These are phyloP conservation scores for Fusarium austroafricanum DNA, from an alignment of 2,329 filamentous ascomycete genomes.

Conservation along the genomic window DNA sequence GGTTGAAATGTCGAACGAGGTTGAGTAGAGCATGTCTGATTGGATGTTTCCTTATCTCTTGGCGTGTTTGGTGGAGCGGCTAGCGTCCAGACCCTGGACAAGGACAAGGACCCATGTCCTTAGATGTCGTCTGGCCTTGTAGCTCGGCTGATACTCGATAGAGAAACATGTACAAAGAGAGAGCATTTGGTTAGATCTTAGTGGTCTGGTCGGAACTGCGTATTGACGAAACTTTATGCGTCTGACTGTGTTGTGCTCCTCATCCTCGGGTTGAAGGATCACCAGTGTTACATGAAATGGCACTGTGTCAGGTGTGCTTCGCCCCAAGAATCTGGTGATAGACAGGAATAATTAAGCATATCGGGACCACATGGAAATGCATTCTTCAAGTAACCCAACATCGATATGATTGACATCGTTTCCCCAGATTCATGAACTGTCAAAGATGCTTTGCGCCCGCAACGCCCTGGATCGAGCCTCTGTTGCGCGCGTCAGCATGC, in stretches of 20 bases:
- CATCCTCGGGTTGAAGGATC: background rate
- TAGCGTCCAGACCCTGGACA: conserved; percentile 32
- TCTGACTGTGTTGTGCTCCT: background rate
- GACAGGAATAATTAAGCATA: background rate
- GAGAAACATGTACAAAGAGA: background rate
- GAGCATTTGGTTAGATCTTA: background rate
- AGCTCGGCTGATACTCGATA: conserved; percentile 23
- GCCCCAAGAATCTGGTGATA: background rate
- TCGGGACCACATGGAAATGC: background rate
- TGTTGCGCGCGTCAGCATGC: conserved; percentile 49
- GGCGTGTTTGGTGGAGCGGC: conserved; percentile 37
- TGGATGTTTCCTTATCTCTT: conserved; percentile 49
- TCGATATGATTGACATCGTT: conserved; percentile 11
- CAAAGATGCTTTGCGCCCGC: conserved; percentile 45
- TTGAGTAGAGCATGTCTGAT: conserved; percentile 39
- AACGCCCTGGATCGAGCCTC: conserved; percentile 41
- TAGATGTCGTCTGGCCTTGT: background rate
- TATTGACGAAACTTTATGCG: background rate
- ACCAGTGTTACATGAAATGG: background rate
- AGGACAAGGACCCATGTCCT: conserved; percentile 19
- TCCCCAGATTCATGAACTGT: conserved; percentile 33
- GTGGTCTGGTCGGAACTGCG: background rate
- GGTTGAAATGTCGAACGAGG: conserved; percentile 29
- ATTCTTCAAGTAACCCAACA: background rate
- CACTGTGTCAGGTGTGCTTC: background rate